These are phyloP conservation scores for Candida ortonii DNA, from an alignment of 805 yeast genomes.

Conservation along the genomic window DNA sequence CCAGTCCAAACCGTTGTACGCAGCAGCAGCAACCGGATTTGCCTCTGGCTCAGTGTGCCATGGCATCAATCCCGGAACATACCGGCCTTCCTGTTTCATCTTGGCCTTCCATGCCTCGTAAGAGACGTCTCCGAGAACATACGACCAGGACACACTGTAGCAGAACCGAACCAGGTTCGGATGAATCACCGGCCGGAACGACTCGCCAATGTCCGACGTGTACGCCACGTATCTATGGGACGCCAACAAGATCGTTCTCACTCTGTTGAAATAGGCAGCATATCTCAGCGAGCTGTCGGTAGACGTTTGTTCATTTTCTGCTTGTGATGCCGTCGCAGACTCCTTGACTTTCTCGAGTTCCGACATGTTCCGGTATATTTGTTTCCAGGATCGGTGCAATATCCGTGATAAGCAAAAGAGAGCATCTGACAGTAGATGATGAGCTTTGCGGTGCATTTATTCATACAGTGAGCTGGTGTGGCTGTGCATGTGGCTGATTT, in stretches of 20 bases:
- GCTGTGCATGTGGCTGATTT: no score
- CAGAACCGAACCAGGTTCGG: conserved; percentile 62
- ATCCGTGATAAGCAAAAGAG: no score
- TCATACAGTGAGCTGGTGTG: no score
- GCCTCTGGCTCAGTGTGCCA: conserved; percentile 54
- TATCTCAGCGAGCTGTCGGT: conserved; percentile 50
- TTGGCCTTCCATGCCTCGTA: conserved; percentile 72
- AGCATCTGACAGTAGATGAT: no score
- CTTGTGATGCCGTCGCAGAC: conserved; percentile 6
- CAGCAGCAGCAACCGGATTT: conserved; percentile 37
- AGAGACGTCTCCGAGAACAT: conserved; percentile 71
- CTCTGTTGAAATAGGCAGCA: conserved; percentile 77
- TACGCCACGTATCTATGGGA: conserved; percentile 83
- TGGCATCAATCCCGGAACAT: conserved; percentile 59
- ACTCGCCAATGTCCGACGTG: conserved; percentile 84
- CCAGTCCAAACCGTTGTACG: conserved; percentile 58
- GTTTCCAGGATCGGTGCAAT: no score
- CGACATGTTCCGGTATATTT: no score
- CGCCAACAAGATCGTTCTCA: conserved; percentile 66
- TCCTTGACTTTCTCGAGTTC: conserved; percentile 6
- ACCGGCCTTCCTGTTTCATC: conserved; percentile 62
- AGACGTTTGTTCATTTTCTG: conserved; percentile 13
- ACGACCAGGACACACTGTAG: conserved; percentile 74
- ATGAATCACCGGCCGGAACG: conserved; percentile 78
- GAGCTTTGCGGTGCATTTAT: no score